These are phyloP conservation scores for Zea mays DNA, from an alignment of 176 grass and related monocot species.

Conservation along the genomic window DNA sequence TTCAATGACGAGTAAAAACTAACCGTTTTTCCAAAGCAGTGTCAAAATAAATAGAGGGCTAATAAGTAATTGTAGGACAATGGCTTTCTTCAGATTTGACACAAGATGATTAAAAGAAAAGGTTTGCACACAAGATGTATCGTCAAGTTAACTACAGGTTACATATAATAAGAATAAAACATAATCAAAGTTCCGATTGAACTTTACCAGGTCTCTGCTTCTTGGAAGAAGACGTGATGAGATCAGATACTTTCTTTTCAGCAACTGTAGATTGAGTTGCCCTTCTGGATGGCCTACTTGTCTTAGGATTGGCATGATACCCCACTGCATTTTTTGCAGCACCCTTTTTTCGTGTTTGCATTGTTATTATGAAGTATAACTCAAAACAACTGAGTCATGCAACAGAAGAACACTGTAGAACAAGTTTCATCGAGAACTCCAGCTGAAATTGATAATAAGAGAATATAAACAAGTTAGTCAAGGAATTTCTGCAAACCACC, in stretches of 20 bases:
- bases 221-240: conserved; percentile 89
- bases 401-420: background rate
- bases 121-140: background rate
- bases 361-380: conserved; percentile 43
- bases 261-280: conserved; percentile 34
- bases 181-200: background rate
- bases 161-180: conserved; percentile 7
- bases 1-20: conserved; percentile 3
- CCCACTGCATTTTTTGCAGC: conserved; percentile 55
- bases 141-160: background rate
- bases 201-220: conserved; percentile 75
- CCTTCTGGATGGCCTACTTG: conserved; percentile 54
- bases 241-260: conserved; percentile 88
- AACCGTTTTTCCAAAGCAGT: conserved; percentile 8
- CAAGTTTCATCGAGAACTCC: background rate
- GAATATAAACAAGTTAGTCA: background rate
- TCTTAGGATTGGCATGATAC: conserved; percentile 45
- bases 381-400: conserved; percentile 14
- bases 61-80: conserved; percentile 4
- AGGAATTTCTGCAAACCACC: background rate
- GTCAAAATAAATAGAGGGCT: conserved; percentile 13
- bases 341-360: conserved; percentile 79
- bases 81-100: conserved; percentile 7
- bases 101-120: background rate
- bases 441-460: conserved; percentile 7